Base-by-base conservation (phyloP, 2,329 filamentous ascomycete genomes). In the Ceratocystis destructans region DNA sequence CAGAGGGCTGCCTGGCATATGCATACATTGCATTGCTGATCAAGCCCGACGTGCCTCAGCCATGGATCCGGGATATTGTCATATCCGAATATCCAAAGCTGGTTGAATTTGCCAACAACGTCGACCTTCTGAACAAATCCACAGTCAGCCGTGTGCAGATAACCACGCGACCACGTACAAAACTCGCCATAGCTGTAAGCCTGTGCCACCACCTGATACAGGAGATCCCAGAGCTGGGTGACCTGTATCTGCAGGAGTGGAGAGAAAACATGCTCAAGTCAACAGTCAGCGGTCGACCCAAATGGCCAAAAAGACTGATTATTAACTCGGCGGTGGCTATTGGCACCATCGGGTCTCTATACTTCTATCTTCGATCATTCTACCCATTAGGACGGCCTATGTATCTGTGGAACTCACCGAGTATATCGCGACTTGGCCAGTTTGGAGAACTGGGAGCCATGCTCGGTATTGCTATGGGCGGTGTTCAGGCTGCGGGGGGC, bases 1-100 rank as follows among this genome's bases (percentile, higher is more conserved):
- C 70, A 25, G 69, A 95, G 28, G 92, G 96, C 74, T 96, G 89
- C 73, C 74, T 96, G 61, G 86, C 85, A 0, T 83, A 90, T 71
- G 94, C 87, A 10, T 96, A 95, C 73, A 77, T 97, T 45, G 81
- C 84, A 1, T 76, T 96, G 62, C 88, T 94, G 78, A 78, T 87
- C 25, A 76, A 78, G 64, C 74, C 76, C 6, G 72, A 75, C 12
- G 78, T 81, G 2, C 80, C 79, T 2, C 75, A 76, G 64, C 76
- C 79, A 64, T 80, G 78, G 72, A 72, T 81, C 1, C 71, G 70
- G 5, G 70, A 66, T 2, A 70, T 70, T 46, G 69, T 77, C 46
- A 68, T 66, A 22, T 69, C 69, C 61, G 71, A 72, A 12, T 71
- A 70, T 61, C 68, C 71, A 5, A 68, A 69, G 31, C 70, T 76